Conservation (phyloP, 2,329 filamentous ascomycete genomes). For the Clarireedia homoeocarpa region DNA sequence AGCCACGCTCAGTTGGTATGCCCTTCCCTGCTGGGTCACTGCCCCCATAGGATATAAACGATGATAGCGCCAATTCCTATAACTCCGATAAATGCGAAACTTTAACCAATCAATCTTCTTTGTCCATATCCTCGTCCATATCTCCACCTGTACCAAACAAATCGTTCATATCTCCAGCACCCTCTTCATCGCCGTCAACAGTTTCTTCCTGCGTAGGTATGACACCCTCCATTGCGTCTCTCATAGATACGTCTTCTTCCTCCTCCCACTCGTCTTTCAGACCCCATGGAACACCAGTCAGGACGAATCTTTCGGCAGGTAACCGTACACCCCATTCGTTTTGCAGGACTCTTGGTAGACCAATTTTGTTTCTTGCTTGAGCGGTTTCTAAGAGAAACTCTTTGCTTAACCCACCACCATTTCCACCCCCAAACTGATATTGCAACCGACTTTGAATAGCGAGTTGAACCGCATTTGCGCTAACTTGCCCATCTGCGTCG, state of each 20-base stretch:
- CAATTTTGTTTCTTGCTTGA: constrained; percentile 58
- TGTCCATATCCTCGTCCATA: constrained; percentile 35
- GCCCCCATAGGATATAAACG: no score
- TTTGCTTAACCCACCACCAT: constrained; percentile 50
- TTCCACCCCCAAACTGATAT: constrained; percentile 57
- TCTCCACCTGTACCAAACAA: constrained; percentile 26
- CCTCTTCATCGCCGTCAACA: constrained; percentile 27
- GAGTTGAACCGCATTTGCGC: constrained; percentile 60
- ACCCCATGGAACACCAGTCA: constrained; percentile 59
- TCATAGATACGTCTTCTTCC: constrained; percentile 31
- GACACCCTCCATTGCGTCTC: constrained; percentile 33
- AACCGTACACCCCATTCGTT: constrained; percentile 62
- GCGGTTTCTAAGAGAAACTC: constrained; percentile 74
- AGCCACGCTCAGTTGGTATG: no score
- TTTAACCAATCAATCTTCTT: constrained; percentile 28
- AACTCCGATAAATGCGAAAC: no score
- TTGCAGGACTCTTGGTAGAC: constrained; percentile 52
- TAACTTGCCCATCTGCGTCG: constrained; percentile 38
- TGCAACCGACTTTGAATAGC: constrained; percentile 61
- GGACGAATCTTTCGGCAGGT: constrained; percentile 60
- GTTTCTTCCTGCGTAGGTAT: constrained; percentile 31
- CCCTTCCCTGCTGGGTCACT: no score
- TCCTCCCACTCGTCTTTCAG: constrained; percentile 50
- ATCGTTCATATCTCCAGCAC: constrained; percentile 8
- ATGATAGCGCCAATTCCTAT: no score